Evolutionary conservation across 2,329 filamentous ascomycete genomes (phyloP), one percentile per base, ranked within the genome.

Genomic region (Fusarium succisae): DNA sequence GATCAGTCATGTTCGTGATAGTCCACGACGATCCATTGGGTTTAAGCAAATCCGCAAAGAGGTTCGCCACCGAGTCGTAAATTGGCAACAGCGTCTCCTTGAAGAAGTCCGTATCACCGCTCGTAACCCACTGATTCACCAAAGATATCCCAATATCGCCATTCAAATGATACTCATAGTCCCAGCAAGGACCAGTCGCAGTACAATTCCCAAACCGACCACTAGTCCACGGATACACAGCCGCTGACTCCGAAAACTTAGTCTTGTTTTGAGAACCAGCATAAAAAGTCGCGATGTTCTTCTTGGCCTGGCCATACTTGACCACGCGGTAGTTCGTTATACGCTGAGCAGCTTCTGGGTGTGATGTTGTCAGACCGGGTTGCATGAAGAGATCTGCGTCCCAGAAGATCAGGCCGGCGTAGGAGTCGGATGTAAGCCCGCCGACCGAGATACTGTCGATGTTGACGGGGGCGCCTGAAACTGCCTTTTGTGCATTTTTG

Each of bases 311-410:
- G 0, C 54, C 58, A 1, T 65, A 28, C 11, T 39, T 65, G 1
- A 58, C 58, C 1, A 65, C 63, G 4, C 63, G 63, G 1, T 65
- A 65, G n/a, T 65, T 65, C 1, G 58, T 63, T n/a, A 63, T 54
- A 4, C 63, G 58, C 8, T 63, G 63, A 4, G 63, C 63, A 3
- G 63, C 58, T 47, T 65, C 63, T 1, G 63, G 63, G 6, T 65
- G 63, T 0, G 63, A 65, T 5, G 63, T 47, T 12, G 58, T 63
- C 5, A 65, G 58, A 8, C 63, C 58, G 3, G 63, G 63, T 35
- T 65, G 63, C 63, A 65, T 65, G 1, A 63, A 65, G 12, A 65
- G 58, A 13, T 65, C 63, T 0, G 63, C 63, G 8, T 65, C 63
- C 63, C 63, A 65, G 20, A 65, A 65, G 7, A 65, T 26, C 3